These are phyloP conservation scores for Yamadazyma friedrichii DNA, from an alignment of 1,139 yeast genomes.

Conservation along the genomic window DNA sequence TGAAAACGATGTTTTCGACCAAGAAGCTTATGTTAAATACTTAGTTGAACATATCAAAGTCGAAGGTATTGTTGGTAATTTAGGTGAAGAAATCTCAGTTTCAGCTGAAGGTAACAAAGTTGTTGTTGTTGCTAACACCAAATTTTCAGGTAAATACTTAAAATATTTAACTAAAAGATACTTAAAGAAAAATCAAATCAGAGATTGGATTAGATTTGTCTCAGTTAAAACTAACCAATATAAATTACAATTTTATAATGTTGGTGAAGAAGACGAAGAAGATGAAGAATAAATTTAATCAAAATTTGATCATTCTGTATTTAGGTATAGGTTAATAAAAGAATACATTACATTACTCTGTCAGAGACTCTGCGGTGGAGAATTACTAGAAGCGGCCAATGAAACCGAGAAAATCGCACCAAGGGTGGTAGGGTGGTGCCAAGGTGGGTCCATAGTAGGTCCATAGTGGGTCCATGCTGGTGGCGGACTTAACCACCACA, in stretches of 20 bases:
- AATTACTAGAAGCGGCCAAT: neutral
- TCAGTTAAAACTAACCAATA: constrained; percentile 94
- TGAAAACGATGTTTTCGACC: constrained; percentile 96
- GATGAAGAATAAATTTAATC: constrained; percentile 56
- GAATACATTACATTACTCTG: constrained; percentile 1
- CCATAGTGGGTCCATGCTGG: too few relatives aligned
- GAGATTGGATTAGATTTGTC: constrained; percentile 99
- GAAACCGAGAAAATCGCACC: too few relatives aligned
- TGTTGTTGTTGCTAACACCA: constrained; percentile 85
- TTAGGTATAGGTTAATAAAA: constrained; percentile 5
- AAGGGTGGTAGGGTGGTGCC: too few relatives aligned
- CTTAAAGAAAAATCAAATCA: constrained; percentile 99
- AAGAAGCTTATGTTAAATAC: constrained; percentile 96
- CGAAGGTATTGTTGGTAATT: constrained; percentile 94
- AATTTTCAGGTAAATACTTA: constrained; percentile 99
- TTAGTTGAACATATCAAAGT: constrained; percentile 99
- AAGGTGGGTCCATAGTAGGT: too few relatives aligned
- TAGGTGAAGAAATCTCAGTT: constrained; percentile 92
- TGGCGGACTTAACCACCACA: too few relatives aligned
- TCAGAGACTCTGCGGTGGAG: neutral
- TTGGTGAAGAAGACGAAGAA: constrained; percentile 93
- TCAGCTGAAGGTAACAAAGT: constrained; percentile 82
- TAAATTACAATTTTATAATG: constrained; percentile 99
- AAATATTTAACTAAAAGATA: constrained; percentile 99
- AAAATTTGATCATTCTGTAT: neutral